Evolutionary conservation across 23 red algal genomes (phyloP).

Genomic region (Chondrus crispus): DNA sequence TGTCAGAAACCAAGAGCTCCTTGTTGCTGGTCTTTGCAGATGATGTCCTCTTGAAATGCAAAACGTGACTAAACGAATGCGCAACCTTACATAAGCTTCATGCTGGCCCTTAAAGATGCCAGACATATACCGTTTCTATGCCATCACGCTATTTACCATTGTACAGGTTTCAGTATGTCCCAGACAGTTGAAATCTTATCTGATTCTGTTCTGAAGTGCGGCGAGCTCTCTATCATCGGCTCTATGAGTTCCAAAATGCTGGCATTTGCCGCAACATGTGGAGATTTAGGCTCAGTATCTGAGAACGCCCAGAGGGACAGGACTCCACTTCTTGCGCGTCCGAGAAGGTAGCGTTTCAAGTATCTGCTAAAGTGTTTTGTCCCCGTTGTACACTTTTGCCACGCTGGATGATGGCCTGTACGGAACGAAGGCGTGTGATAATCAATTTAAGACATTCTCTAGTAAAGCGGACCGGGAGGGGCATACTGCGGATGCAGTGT

Average conservation of each 20-base stretch:
- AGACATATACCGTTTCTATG: no score
- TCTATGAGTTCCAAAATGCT: neutral
- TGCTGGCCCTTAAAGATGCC: no score
- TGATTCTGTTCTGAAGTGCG: neutral
- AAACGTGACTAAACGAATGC: no score
- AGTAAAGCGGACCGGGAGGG: neutral
- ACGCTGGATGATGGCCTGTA: neutral
- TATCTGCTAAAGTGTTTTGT: neutral
- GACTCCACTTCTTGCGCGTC: neutral
- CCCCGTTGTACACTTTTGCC: neutral
- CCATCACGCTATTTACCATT: no score
- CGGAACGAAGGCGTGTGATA: neutral
- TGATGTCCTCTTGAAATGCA: no score
- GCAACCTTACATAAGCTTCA: no score
- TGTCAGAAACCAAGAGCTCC: no score
- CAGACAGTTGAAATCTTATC: neutral
- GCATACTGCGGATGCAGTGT: neutral
- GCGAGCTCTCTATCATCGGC: neutral
- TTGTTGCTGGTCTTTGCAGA: no score
- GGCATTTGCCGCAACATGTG: neutral
- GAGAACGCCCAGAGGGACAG: neutral
- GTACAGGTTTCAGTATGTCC: neutral
- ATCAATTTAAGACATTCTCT: neutral
- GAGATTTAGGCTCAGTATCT: neutral
- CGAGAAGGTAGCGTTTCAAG: neutral